These are phyloP conservation scores for Alternaria atra DNA, from an alignment of 2,329 filamentous ascomycete genomes.

Conservation along the genomic window DNA sequence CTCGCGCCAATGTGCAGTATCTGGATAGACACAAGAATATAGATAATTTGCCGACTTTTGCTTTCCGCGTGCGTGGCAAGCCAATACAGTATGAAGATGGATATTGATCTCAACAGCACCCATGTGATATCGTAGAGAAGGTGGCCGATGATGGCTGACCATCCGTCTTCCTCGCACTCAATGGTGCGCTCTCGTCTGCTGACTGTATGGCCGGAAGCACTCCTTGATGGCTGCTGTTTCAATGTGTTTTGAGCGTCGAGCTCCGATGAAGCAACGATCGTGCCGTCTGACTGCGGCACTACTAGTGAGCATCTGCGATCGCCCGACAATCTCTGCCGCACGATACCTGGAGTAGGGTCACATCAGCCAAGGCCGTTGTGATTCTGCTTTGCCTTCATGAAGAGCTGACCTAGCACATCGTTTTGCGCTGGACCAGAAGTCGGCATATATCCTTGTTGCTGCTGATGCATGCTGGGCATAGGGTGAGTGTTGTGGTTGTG, in stretches of 20 bases:
- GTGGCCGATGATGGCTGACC: neutral
- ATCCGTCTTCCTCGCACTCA: neutral
- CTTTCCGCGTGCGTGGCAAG: conserved; percentile 6
- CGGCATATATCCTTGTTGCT: conserved; percentile 34
- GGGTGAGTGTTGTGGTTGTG: conserved; percentile 53
- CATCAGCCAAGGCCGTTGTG: conserved; percentile 44
- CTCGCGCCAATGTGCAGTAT: conserved; percentile 7
- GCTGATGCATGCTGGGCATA: conserved; percentile 45
- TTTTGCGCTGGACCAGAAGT: conserved; percentile 32
- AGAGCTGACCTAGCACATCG: conserved; percentile 47
- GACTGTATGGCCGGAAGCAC: neutral
- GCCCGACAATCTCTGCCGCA: neutral
- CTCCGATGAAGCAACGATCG: neutral
- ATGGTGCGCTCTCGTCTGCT: neutral
- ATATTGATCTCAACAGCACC: conserved; percentile 6
- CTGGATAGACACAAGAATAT: conserved; percentile 2
- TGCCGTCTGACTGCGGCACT: neutral
- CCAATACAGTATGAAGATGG: conserved; percentile 7
- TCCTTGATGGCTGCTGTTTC: neutral
- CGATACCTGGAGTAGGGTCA: neutral
- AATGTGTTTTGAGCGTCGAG: neutral
- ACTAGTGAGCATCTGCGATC: neutral
- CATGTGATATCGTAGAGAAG: conserved; percentile 11
- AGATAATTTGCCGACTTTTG: conserved; percentile 1
- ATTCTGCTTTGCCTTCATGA: conserved; percentile 48